Base-by-base conservation (phyloP, 75 land plant genomes). In the Gnetum montanum region DNA sequence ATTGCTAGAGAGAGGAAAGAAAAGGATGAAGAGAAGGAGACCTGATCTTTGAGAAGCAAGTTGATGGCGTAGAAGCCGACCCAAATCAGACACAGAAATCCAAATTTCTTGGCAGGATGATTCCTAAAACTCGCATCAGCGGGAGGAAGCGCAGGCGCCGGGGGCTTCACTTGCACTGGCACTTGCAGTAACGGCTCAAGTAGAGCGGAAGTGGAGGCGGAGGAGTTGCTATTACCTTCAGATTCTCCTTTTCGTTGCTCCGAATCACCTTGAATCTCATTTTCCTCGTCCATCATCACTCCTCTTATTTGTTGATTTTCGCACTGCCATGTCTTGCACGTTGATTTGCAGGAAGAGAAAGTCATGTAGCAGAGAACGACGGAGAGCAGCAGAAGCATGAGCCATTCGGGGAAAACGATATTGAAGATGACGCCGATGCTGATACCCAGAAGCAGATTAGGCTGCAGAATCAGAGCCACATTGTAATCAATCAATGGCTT, bases 361-460 rank as follows among this genome's bases (percentile, higher is more conserved):
- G 88, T 80, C 24, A 75, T 68, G 40, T 45, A 76, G 30, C 67
- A 62, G n/a, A 84, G 67, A 23, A 69, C 70, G 16, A 72, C 18
- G 1, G 70, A 67, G 31, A 85, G 74, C 24, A 72, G 54, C 0
- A 56, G 12, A 25, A 76, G 78, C 38, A 83, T 75, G 34, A 85
- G 43, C 90, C 90, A 85, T n/a, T 69, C 73, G 18, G 90, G 90
- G 36, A 85, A 72, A 44, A 79, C 57, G 1, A 75, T 34, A 41
- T 85, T 85, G 53, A 70, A 75, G 20, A 78, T 61, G 0, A 85
- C 86, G 23, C 90, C 90, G 37, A 80, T 31, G 36, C 84, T 76
- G 31, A 83, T 78, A 36, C 87, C 87, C 6, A 83, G 63, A 15
- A 85, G 62, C 79, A 82, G 63, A 66, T 67, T 75, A 1, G 90